phyloP scores from a whole-genome alignment of 2,329 filamentous ascomycete species.

The Fusarium udum region DNA sequence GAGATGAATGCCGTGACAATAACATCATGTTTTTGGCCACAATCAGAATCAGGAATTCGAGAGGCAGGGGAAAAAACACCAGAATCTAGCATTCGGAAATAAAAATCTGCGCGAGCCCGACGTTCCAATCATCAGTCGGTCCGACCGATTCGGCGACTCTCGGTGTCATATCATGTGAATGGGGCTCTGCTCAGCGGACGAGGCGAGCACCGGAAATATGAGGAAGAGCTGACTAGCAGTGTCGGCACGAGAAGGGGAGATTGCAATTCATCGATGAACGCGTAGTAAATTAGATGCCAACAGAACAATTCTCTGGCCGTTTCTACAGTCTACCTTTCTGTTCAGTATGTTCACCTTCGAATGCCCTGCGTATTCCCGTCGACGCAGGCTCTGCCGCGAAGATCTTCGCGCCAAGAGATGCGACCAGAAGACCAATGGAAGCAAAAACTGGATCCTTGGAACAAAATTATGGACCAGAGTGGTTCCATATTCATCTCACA shows the following conservation, averaged over 20 bases:
- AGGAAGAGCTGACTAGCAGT: constrained; percentile 15
- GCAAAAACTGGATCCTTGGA: constrained; percentile 28
- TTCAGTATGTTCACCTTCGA: neutral
- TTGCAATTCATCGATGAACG: neutral
- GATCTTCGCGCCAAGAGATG: constrained; percentile 34
- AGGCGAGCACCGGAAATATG: constrained; percentile 28
- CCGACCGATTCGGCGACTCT: constrained; percentile 28
- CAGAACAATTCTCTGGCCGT: neutral
- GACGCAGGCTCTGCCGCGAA: constrained; percentile 9
- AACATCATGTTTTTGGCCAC: constrained; percentile 20
- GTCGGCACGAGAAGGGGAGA: neutral
- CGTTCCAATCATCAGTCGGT: constrained; percentile 26
- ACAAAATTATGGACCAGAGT: constrained; percentile 14
- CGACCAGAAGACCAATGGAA: constrained; percentile 19
- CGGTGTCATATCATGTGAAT: constrained; percentile 28
- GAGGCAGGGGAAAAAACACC: neutral
- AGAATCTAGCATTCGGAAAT: constrained; percentile 21
- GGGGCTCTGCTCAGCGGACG: constrained; percentile 21
- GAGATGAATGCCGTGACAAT: constrained; percentile 21
- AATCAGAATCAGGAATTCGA: neutral
- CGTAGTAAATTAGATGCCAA: neutral
- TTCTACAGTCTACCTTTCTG: neutral
- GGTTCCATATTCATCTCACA: constrained; percentile 6
- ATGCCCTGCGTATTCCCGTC: neutral
- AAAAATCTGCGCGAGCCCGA: constrained; percentile 17